phyloP scores from a whole-genome alignment of 768 basidiomycete species.

The Russula griseocarnosa region DNA sequence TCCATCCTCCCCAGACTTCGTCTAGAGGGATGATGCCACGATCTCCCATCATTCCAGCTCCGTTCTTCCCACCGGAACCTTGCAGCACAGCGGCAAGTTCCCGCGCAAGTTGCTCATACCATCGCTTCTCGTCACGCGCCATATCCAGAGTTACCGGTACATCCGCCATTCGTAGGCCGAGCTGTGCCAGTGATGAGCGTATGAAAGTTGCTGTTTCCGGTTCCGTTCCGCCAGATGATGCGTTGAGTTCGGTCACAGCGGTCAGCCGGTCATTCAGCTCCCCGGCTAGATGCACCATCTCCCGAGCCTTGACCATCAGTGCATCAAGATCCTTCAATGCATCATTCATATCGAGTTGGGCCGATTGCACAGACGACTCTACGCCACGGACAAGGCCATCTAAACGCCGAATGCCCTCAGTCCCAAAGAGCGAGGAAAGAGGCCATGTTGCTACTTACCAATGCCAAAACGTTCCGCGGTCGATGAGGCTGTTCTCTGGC shows the following conservation, averaged over 20 bases:
- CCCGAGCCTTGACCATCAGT: slow-evolving; percentile 84
- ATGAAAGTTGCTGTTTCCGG: slow-evolving; percentile 86
- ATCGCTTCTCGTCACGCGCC: slow-evolving; percentile 75
- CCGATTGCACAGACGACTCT: slow-evolving; percentile 58
- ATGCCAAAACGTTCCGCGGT: slow-evolving; percentile 44
- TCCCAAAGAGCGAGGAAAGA: neutral
- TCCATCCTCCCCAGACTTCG: slow-evolving; percentile 95
- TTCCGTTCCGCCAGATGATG: slow-evolving; percentile 40
- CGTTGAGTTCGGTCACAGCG: slow-evolving; percentile 29
- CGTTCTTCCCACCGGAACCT: slow-evolving; percentile 39
- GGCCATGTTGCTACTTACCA: slow-evolving; percentile 40
- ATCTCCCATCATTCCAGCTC: slow-evolving; percentile 65
- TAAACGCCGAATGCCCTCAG: slow-evolving; percentile 32
- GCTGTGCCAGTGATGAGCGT: slow-evolving; percentile 81
- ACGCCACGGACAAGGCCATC: slow-evolving; percentile 81
- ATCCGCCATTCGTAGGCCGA: slow-evolving; percentile 75
- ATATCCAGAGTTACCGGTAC: slow-evolving; percentile 86
- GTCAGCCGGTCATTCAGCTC: slow-evolving; percentile 82
- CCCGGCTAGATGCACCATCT: slow-evolving; percentile 87
- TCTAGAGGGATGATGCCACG: slow-evolving; percentile 84
- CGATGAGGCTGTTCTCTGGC: slow-evolving; percentile 10
- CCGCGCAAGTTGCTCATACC: slow-evolving; percentile 73
- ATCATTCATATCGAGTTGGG: slow-evolving; percentile 62
- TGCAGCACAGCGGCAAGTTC: slow-evolving; percentile 78
- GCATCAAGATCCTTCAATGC: slow-evolving; percentile 87